Evolutionary conservation across 2,329 filamentous ascomycete species (phyloP).

Genomic region (Juglanconis sp.): DNA sequence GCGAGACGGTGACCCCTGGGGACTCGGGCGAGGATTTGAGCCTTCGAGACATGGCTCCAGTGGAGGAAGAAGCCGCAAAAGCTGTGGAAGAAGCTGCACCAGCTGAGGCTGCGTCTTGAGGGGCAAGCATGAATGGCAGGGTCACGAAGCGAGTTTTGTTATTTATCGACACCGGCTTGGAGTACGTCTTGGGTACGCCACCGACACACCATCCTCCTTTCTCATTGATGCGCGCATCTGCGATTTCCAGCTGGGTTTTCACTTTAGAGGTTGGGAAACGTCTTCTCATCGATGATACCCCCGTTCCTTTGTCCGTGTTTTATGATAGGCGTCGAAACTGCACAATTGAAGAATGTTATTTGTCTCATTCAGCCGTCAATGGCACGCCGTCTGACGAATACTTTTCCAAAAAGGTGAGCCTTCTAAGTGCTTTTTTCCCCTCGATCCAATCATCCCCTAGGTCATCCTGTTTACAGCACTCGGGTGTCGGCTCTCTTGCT

Average conservation of each 20-base stretch:
- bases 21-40: background rate
- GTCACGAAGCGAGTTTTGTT: background rate
- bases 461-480: background rate
- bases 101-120: background rate
- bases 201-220: background rate
- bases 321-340: slow-evolving; percentile 8
- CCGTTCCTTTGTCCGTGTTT: slow-evolving; percentile 8
- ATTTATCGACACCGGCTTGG: background rate
- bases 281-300: slow-evolving; percentile 17
- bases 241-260: background rate
- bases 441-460: no score
- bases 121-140: background rate
- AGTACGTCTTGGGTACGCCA: background rate
- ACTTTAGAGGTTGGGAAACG: slow-evolving; percentile 1
- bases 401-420: background rate
- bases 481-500: slow-evolving; percentile 4
- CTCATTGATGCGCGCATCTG: background rate
- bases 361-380: background rate
- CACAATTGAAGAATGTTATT: background rate
- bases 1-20: slow-evolving; percentile 2
- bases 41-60: background rate
- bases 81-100: background rate
- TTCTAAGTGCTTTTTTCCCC: background rate
- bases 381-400: no score
- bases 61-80: background rate